phyloP scores from a whole-genome alignment of 2,329 filamentous ascomycete species.

The Kalmusia sp. region DNA sequence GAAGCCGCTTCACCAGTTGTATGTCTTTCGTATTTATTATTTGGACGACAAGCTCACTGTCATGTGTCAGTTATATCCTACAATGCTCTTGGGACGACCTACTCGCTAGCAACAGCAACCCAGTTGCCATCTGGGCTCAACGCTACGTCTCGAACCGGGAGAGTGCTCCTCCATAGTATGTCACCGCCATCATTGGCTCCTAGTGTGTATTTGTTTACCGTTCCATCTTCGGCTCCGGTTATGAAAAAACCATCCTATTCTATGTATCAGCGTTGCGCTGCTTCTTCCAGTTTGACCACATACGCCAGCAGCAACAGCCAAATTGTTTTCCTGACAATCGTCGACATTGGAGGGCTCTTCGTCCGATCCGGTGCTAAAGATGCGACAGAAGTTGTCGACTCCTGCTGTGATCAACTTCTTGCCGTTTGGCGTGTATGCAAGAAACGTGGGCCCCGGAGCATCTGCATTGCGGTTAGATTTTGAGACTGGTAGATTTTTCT shows the following conservation, averaged over 20 bases:
- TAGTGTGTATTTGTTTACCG: constrained; percentile 92
- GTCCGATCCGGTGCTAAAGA: constrained; percentile 90
- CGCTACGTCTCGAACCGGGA: constrained; percentile 85
- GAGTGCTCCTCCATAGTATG: constrained; percentile 56
- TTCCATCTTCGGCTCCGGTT: constrained; percentile 90
- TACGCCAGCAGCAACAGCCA: constrained; percentile 75
- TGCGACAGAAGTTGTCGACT: constrained; percentile 89
- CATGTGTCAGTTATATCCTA: background rate
- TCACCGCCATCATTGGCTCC: constrained; percentile 3
- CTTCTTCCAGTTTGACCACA: constrained; percentile 20
- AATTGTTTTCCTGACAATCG: constrained; percentile 86
- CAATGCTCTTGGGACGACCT: constrained; percentile 35
- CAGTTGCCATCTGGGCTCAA: constrained; percentile 82
- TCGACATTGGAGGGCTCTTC: constrained; percentile 93
- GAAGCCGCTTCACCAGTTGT: constrained; percentile 75
- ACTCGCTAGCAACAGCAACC: constrained; percentile 96
- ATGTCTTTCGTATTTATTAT: constrained; percentile 84
- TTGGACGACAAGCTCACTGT: constrained; percentile 83
- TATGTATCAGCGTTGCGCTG: constrained; percentile 21
- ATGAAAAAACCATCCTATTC: constrained; percentile 80
- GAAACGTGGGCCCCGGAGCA: constrained; percentile 83
- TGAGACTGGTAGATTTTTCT: constrained; percentile 2
- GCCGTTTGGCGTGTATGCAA: constrained; percentile 90
- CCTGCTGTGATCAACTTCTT: constrained; percentile 87
- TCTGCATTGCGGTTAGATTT: constrained; percentile 56